Evolutionary conservation across 805 yeast genomes (phyloP).

Genomic region (Saccharomycopsis sp.): DNA sequence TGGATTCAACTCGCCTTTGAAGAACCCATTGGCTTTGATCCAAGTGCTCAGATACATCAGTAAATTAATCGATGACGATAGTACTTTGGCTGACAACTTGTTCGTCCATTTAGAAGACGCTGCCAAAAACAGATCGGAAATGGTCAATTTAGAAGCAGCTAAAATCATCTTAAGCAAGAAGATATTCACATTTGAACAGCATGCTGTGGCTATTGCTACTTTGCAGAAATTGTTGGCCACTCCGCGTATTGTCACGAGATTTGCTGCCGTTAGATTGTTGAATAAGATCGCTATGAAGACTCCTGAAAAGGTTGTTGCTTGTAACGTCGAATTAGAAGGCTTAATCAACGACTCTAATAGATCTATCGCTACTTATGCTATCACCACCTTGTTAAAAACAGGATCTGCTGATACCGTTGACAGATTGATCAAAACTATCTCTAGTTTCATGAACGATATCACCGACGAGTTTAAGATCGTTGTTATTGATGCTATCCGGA

Average conservation of each 20-base stretch:
- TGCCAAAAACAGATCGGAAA: slow-evolving; percentile 75
- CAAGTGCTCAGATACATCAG: slow-evolving; percentile 80
- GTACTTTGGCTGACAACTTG: slow-evolving; percentile 46
- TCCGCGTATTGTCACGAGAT: slow-evolving; percentile 84
- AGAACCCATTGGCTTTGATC: slow-evolving; percentile 76
- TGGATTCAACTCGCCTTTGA: slow-evolving; percentile 51
- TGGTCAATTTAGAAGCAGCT: slow-evolving; percentile 89
- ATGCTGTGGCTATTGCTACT: slow-evolving; percentile 62
- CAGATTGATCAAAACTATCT: slow-evolving; percentile 78
- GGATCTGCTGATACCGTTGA: slow-evolving; percentile 89
- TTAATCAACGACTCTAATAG: slow-evolving; percentile 85
- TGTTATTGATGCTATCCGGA: slow-evolving; percentile 90
- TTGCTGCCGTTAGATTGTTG: slow-evolving; percentile 87
- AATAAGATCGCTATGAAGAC: slow-evolving; percentile 76
- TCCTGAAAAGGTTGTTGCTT: slow-evolving; percentile 66
- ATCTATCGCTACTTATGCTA: slow-evolving; percentile 93
- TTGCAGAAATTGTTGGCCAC: slow-evolving; percentile 75
- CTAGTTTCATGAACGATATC: slow-evolving; percentile 85
- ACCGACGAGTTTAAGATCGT: slow-evolving; percentile 93
- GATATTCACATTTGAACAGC: slow-evolving; percentile 56
- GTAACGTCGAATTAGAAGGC: slow-evolving; percentile 80
- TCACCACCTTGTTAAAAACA: slow-evolving; percentile 90
- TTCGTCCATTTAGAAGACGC: slow-evolving; percentile 61
- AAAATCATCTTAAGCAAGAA: slow-evolving; percentile 58
- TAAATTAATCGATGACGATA: slow-evolving; percentile 65